Percentiles rank a stretch among this genome's conserved stretches.
phyloP scores from a whole-genome alignment of 2,329 filamentous ascomycete genomes.

The Cyphellophora attinorum region DNA sequence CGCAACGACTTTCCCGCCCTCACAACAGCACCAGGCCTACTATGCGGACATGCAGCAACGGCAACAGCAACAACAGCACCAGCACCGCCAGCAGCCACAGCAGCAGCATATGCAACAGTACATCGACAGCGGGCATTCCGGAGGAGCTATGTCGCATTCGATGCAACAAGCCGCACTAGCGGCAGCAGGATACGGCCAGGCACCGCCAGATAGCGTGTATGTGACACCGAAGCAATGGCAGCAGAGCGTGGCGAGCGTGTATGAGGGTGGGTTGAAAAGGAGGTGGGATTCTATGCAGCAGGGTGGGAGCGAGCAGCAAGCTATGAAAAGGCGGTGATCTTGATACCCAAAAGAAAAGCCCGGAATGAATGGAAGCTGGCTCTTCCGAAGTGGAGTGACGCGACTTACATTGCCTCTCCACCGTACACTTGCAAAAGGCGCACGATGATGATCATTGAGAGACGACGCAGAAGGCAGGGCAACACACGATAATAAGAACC shows the following conservation, averaged over 20 bases:
- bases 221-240: slow-evolving; percentile 39
- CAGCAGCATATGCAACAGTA: slow-evolving; percentile 20
- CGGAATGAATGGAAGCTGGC: background rate
- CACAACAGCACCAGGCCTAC: slow-evolving; percentile 6
- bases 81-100: slow-evolving; percentile 4
- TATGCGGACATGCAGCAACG: slow-evolving; percentile 1
- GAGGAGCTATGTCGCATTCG: background rate
- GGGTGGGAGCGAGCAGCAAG: background rate
- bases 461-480: no score
- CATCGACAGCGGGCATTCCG: no score
- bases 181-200: slow-evolving; percentile 10
- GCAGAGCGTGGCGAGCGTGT: slow-evolving; percentile 38
- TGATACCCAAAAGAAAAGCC: background rate
- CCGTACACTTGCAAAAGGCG: no score
- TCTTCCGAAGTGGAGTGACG: no score
- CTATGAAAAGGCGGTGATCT: background rate
- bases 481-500: no score
- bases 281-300: slow-evolving; percentile 29
- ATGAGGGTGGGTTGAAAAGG: slow-evolving; percentile 35
- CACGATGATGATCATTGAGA: no score
- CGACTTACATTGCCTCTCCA: no score
- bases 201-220: slow-evolving; percentile 22
- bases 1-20: slow-evolving; percentile 15
- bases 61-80: slow-evolving; percentile 1
- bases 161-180: slow-evolving; percentile 21